phyloP scores from a whole-genome alignment of 306 rosid species.

The Begonia fuchsioides region DNA sequence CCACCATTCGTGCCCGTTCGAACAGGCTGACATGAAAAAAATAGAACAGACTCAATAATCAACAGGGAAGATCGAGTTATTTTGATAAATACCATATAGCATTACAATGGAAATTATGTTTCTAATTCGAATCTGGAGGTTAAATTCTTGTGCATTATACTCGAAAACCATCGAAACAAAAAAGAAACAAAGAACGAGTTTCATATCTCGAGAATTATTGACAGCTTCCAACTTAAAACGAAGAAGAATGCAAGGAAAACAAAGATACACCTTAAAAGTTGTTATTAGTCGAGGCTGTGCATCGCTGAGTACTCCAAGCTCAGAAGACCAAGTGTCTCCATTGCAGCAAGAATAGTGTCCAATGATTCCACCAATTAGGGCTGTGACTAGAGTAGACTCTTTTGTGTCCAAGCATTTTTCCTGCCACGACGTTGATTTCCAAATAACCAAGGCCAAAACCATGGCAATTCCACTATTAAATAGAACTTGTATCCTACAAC shows the following conservation, averaged over 20 bases:
- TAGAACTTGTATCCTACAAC: constrained; percentile 69
- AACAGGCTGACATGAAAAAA: constrained; percentile 41
- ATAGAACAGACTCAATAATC: too few relatives aligned
- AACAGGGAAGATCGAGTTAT: too few relatives aligned
- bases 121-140: too few relatives aligned
- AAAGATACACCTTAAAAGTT: constrained; percentile 50
- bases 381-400: constrained; percentile 47
- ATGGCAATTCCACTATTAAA: constrained; percentile 65
- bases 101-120: too few relatives aligned
- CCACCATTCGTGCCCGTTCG: constrained; percentile 88
- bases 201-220: constrained; percentile 1
- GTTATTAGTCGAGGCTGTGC: constrained; percentile 73
- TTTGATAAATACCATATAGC: too few relatives aligned
- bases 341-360: constrained; percentile 91
- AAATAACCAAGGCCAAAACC: constrained; percentile 39
- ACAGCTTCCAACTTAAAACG: constrained; percentile 1
- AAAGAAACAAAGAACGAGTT: too few relatives aligned
- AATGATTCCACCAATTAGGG: constrained; percentile 68
- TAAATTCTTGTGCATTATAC: too few relatives aligned
- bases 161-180: too few relatives aligned
- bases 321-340: constrained; percentile 98
- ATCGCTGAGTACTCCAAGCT: constrained; percentile 75
- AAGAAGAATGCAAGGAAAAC: not conserved
- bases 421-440: constrained; percentile 41
- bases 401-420: constrained; percentile 58